phyloP scores from a whole-genome alignment of 371 early-diverging fungal species.

The Apophysomyces variabilis region DNA sequence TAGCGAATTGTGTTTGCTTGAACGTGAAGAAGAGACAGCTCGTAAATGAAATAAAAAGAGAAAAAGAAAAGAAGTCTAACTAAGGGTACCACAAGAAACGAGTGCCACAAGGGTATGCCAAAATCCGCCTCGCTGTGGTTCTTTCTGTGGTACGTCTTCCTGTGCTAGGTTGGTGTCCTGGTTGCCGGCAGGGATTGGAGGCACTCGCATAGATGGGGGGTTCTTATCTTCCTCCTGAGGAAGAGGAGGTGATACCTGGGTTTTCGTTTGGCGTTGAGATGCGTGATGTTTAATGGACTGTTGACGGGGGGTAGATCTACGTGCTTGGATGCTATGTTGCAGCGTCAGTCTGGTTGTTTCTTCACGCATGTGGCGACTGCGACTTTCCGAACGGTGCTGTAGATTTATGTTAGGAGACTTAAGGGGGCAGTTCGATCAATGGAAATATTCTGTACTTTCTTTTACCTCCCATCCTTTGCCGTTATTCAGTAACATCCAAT shows the following conservation, averaged over 20 bases:
- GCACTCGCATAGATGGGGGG: slow-evolving; percentile 12
- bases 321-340: slow-evolving; percentile 11
- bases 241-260: slow-evolving; percentile 7
- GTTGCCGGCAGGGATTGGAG: slow-evolving; percentile 5
- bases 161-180: slow-evolving; percentile 8
- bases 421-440: neutral
- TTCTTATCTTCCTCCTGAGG: slow-evolving; percentile 7
- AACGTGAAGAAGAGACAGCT: neutral
- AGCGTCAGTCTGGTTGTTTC: slow-evolving; percentile 6
- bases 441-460: neutral
- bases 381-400: slow-evolving; percentile 11
- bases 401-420: slow-evolving; percentile 2
- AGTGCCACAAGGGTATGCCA: slow-evolving; percentile 32
- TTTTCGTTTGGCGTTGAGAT: slow-evolving; percentile 9
- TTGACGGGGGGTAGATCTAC: slow-evolving; percentile 2
- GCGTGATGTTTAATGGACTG: slow-evolving; percentile 10
- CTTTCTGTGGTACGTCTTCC: slow-evolving; percentile 8
- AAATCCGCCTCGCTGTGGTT: slow-evolving; percentile 23
- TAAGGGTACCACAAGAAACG: slow-evolving; percentile 28
- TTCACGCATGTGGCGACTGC: slow-evolving; percentile 10
- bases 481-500: slow-evolving; percentile 82
- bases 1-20: slow-evolving; percentile 2
- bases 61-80: neutral
- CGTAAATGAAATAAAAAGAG: neutral
- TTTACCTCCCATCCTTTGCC: slow-evolving; percentile 59